Evolutionary conservation across 305 asterid species (phyloP).

Genomic region (Petunia hybrid): DNA sequence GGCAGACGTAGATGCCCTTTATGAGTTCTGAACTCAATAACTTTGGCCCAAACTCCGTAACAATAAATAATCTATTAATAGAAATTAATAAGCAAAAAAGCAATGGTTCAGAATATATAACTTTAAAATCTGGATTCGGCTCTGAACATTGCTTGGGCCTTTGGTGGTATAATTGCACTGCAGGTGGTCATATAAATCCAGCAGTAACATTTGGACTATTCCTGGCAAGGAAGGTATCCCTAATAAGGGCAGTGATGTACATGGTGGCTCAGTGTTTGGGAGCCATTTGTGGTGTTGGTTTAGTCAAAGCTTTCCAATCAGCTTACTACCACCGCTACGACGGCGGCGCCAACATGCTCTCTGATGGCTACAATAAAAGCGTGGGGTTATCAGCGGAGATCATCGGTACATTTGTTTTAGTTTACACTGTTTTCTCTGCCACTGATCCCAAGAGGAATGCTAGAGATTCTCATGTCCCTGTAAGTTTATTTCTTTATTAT

Average conservation of each 20-base stretch:
- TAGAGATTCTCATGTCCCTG: conserved; percentile 87
- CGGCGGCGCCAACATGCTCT: conserved; percentile 43
- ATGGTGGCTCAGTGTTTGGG: conserved; percentile 52
- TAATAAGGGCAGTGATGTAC: conserved; percentile 44
- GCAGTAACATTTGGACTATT: conserved; percentile 52
- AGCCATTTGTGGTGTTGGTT: conserved; percentile 49
- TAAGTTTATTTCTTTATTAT: conserved; percentile 37
- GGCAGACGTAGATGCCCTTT: too few species aligned
- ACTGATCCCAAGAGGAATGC: conserved; percentile 92
- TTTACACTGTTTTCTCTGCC: conserved; percentile 88
- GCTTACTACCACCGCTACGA: conserved; percentile 35
- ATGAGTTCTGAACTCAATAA: too few species aligned
- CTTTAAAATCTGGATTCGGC: too few species aligned
- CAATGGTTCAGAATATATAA: too few species aligned
- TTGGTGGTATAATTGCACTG: not conserved
- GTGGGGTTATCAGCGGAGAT: conserved; percentile 49
- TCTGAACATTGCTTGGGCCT: too few species aligned
- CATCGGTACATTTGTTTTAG: conserved; percentile 53
- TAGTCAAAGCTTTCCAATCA: conserved; percentile 45
- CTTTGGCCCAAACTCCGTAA: too few species aligned
- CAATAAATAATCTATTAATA: too few species aligned
- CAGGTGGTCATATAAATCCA: conserved; percentile 49
- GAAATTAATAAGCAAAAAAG: too few species aligned
- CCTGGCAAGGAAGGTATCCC: conserved; percentile 46
- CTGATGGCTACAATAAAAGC: conserved; percentile 37